phyloP scores from a whole-genome alignment of 2,329 filamentous ascomycete genomes.

The Trichophyton rubrum region DNA sequence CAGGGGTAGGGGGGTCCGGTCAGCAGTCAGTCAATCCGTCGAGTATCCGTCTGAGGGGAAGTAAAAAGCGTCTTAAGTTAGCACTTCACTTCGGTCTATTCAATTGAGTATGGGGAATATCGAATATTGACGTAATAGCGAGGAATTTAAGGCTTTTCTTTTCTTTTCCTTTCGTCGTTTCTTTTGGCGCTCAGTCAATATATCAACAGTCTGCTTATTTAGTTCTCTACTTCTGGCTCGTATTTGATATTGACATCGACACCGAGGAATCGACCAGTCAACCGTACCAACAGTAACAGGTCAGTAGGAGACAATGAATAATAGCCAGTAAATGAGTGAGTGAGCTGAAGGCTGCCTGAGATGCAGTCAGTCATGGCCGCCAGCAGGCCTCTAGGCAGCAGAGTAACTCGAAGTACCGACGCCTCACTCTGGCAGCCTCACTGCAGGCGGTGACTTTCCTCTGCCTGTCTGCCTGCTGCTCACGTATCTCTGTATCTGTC shows the following conservation, averaged over 20 bases:
- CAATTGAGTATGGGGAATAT: neutral
- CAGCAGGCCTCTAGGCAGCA: neutral
- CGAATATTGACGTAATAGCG: conserved; percentile 1
- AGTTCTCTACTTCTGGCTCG: no score
- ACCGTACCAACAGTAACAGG: neutral
- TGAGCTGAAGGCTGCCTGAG: no score
- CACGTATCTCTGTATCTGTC: neutral
- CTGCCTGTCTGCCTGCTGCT: neutral
- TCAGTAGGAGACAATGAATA: no score
- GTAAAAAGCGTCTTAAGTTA: no score
- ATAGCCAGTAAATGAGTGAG: no score
- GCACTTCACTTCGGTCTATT: no score
- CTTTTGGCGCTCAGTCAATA: neutral
- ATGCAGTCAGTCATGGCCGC: neutral
- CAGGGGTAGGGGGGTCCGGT: no score
- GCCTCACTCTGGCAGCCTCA: conserved; percentile 5
- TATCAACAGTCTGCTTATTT: no score
- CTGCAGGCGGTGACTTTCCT: neutral
- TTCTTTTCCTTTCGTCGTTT: neutral
- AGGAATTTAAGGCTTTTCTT: neutral
- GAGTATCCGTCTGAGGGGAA: no score
- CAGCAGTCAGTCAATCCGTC: no score
- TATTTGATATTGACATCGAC: no score
- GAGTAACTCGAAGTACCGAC: neutral
- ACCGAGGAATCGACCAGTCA: neutral